Conservation (phyloP, 2,329 filamentous ascomycete species). For the Cladosporium sp. region DNA sequence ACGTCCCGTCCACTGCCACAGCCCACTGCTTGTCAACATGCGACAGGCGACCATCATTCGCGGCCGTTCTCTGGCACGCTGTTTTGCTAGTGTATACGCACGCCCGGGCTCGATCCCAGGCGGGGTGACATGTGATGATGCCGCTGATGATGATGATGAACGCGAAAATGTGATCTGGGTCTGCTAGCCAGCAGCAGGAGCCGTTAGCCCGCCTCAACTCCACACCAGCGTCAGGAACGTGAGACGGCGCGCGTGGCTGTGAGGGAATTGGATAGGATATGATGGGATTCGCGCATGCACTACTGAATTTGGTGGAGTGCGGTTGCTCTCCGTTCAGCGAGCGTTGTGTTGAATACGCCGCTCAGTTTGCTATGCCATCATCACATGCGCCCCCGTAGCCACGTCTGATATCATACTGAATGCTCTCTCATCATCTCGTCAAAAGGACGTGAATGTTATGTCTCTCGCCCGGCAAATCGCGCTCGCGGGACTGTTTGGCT, state of each 20-base stretch:
- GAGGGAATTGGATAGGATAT: constrained; percentile 6
- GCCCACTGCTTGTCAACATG: too few species aligned
- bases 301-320: background rate
- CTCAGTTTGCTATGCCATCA: background rate
- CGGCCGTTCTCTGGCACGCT: background rate
- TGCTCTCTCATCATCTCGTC: too few species aligned
- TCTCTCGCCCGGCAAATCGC: too few species aligned
- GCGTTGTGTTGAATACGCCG: background rate
- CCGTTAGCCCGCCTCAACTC: constrained; percentile 8
- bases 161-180: background rate
- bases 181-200: constrained; percentile 5
- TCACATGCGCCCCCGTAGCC: background rate
- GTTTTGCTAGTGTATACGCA: background rate
- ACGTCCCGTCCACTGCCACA: too few species aligned
- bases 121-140: background rate
- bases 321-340: background rate
- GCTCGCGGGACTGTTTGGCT: background rate
- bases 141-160: too few species aligned
- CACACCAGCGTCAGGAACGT: constrained; percentile 10
- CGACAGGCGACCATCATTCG: too few species aligned
- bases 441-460: background rate
- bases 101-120: background rate
- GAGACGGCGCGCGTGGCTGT: constrained; percentile 7
- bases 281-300: constrained; percentile 6
- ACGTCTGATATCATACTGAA: background rate